phyloP scores from a whole-genome alignment of 305 asterid species.

The Fraxinus ornus region DNA sequence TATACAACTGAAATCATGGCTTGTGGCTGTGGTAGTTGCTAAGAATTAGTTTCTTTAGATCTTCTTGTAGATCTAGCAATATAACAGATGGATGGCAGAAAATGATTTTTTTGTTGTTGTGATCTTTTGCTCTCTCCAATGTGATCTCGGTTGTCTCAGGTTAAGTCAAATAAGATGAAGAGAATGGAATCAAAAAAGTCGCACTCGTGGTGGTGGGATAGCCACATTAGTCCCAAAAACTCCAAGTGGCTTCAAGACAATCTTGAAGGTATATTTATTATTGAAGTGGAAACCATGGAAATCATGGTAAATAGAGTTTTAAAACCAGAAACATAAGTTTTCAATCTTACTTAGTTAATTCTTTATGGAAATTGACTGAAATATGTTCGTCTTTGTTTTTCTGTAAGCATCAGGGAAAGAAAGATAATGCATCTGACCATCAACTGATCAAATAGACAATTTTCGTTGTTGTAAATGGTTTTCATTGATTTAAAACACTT shows the following conservation, averaged over 20 bases:
- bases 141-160: constrained; percentile 33
- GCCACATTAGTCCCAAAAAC: constrained; percentile 86
- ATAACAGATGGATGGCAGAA: not conserved
- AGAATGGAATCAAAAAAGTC: constrained; percentile 61
- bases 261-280: constrained; percentile 66
- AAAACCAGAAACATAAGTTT: not conserved
- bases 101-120: not conserved
- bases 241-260: constrained; percentile 93
- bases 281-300: not conserved
- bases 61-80: not conserved
- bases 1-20: not conserved
- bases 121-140: not conserved
- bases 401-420: not conserved
- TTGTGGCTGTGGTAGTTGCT: not conserved
- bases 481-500: not conserved
- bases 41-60: not conserved
- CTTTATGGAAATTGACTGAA: too few species aligned
- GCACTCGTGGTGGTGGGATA: constrained; percentile 97
- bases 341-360: too few species aligned
- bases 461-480: not conserved
- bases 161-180: constrained; percentile 49
- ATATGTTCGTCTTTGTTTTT: not conserved
- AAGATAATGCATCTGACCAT: not conserved
- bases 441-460: not conserved
- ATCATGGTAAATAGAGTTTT: not conserved